Evolutionary conservation across 176 grass and related monocot genomes (phyloP), one percentile per base, ranked within the genome.

Genomic region (Secale cereale): DNA sequence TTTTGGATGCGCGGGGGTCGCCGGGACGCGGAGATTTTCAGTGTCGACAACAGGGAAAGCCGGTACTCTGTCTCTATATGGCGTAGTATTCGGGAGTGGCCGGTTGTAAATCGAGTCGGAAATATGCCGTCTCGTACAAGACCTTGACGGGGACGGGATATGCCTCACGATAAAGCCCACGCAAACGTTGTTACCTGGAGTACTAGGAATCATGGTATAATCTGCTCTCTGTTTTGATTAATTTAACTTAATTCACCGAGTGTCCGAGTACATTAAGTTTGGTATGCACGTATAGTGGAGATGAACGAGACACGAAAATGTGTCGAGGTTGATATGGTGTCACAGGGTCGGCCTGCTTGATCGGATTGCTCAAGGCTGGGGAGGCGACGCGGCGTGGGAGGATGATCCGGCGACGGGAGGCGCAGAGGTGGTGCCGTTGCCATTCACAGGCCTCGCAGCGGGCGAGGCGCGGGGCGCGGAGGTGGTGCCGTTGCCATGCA

Each of bases 271-370:
- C 63, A 70, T 52, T 39, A 40, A 10, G 45, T 59, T 40, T 65
- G 25, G 29, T 41, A 64, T 23, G 13, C 3, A 61, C 48, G 48
- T 52, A 52, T 52, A 40, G 11, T 11, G 29, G 60, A 60, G 17
- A 22, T 15, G 19, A n/a, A 25, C 8, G 60, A 54, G 13, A 80
- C 76, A 85, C 75, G 57, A 80, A 87, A 86, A 26, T 27, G 46
- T n/a, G 63, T 32, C 7, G 57, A 33, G 17, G 28, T 40, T 39
- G 19, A 15, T 16, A 0, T 52, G 48, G 8, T 29, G 6, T 25
- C 46, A 59, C 69, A 5, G 6, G 13, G 7, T 26, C 9, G 3
- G 11, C 9, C 33, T 52, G 83, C 4, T 28, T 22, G 35, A 70
- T 23, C 33, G 56, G 33, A 25, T 19, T 1, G 19, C n/a, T 82